These are phyloP conservation scores for Coemansia sp. DNA, from an alignment of 192 early-diverging fungal species.

Conservation along the genomic window DNA sequence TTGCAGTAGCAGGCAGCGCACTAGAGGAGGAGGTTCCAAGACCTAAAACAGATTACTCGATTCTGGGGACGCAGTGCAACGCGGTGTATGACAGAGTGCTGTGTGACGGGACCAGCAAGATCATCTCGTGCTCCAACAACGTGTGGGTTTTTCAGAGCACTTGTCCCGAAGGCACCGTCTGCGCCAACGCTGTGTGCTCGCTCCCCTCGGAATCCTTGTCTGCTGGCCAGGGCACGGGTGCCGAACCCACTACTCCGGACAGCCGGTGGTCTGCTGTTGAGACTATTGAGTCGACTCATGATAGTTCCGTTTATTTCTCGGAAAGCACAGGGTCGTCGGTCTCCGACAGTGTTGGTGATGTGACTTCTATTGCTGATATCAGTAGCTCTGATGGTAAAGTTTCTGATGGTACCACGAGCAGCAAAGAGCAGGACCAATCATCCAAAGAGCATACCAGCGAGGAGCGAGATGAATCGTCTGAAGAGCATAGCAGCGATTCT, in stretches of 20 bases:
- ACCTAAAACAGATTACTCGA: background rate
- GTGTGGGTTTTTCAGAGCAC: conserved; percentile 9
- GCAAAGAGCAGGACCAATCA: background rate
- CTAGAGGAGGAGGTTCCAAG: no score
- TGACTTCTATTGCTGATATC: no score
- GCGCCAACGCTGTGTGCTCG: conserved; percentile 3
- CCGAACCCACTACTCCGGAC: background rate
- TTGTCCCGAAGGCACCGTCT: background rate
- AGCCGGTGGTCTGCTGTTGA: background rate
- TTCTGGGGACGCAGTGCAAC: background rate
- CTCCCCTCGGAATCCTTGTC: background rate
- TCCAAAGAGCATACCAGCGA: background rate
- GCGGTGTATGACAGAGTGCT: background rate
- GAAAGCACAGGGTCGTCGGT: no score
- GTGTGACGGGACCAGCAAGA: background rate
- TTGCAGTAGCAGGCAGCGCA: no score
- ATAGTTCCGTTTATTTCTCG: no score
- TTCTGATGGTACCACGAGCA: background rate
- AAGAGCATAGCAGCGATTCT: background rate
- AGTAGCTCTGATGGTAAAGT: background rate
- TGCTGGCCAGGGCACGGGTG: no score
- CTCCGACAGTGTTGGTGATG: no score
- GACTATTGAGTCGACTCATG: no score
- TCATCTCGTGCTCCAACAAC: conserved; percentile 7
- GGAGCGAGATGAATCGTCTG: background rate